Percentiles rank a stretch among this genome's conserved stretches.
Evolutionary conservation across 2,329 filamentous ascomycete genomes (phyloP).

Genomic region (Aspergillus clavatus): DNA sequence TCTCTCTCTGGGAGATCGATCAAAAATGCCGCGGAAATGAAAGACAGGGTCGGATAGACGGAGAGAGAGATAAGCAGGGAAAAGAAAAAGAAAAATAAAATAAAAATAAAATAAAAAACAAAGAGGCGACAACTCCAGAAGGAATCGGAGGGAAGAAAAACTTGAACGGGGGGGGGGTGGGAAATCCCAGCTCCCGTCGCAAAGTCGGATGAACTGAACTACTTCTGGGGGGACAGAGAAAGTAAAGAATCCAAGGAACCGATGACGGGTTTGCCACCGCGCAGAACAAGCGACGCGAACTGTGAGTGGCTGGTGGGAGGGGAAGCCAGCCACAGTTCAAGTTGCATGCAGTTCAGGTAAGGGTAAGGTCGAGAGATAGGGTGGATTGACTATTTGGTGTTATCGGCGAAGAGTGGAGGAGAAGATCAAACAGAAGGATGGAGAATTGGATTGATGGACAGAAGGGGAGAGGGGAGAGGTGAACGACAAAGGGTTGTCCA

Average conservation of each 20-base stretch:
- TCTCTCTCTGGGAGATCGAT: not conserved
- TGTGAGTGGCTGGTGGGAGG: slow-evolving; percentile 13
- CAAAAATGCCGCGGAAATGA: slow-evolving; percentile 1
- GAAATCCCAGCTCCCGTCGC: slow-evolving; percentile 19
- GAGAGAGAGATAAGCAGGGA: slow-evolving; percentile 1
- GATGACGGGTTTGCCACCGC: slow-evolving; percentile 29
- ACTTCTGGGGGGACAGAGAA: slow-evolving; percentile 11
- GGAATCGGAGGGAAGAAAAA: slow-evolving; percentile 9
- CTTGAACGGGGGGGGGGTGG: slow-evolving; percentile 8
- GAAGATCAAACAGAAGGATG: too few relatives aligned
- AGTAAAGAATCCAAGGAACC: slow-evolving; percentile 29
- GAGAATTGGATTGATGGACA: too few relatives aligned
- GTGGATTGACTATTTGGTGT: too few relatives aligned
- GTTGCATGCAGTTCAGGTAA: not conserved
- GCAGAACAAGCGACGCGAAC: slow-evolving; percentile 18
- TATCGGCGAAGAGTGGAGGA: too few relatives aligned
- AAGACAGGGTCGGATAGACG: slow-evolving; percentile 1
- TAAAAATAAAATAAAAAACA: too few relatives aligned
- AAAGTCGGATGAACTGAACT: slow-evolving; percentile 19
- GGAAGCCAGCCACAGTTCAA: slow-evolving; percentile 17
- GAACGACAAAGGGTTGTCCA: too few relatives aligned
- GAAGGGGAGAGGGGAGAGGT: not conserved
- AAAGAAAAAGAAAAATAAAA: too few relatives aligned
- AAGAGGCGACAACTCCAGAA: slow-evolving; percentile 11
- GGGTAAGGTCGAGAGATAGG: not conserved